Base-by-base conservation (phyloP, 116 monocot genomes). In the Iris pallida region DNA sequence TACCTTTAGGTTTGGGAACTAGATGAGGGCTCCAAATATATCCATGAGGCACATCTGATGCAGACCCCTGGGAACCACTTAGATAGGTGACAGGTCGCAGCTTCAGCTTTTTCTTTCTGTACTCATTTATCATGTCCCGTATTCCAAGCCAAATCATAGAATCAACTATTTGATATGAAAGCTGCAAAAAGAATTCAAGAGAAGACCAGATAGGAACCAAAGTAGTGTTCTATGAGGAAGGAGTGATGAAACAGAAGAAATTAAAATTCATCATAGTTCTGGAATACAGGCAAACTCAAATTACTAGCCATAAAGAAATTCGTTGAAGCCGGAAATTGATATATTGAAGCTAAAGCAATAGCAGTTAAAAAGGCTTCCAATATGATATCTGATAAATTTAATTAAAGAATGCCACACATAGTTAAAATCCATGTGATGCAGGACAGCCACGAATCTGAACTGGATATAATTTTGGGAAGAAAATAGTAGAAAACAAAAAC, bases 91-190 rank as follows among this genome's bases (percentile, higher is more conserved):
- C 88, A 40, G 98, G 98, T 20, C 98, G 79, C 64, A 98, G 78
- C 66, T 93, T 98, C 80, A 98, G 64, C 68, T 86, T 98, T 72
- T 72, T 92, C 71, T 98, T 98, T 59, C 98, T 83, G 47, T 93
- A 92, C 41, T 98, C 93, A 76, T 98, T 98, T 68, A 98, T 98
- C 85, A 98, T 82, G 67, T 93, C 98, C 46, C 98, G 63, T 71
- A 98, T 98, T 55, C 98, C 98, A 73, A 98, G 90, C 98, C 98
- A 98, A 69, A 98, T 98, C 98, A 98, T 88, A 41, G 93, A 93
- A 58, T 98, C 98, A 73, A 98, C 90, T 78, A 93, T 93, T 80
- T 90, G 98, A 71, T 98, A 98, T 40, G 90, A 98, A 54, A 98
- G 82, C 98, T 98, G 87, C 63, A 85, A 65, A 81, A 68, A 14